Conservation (phyloP, 768 basidiomycete species). For the Serendipita indica region DNA sequence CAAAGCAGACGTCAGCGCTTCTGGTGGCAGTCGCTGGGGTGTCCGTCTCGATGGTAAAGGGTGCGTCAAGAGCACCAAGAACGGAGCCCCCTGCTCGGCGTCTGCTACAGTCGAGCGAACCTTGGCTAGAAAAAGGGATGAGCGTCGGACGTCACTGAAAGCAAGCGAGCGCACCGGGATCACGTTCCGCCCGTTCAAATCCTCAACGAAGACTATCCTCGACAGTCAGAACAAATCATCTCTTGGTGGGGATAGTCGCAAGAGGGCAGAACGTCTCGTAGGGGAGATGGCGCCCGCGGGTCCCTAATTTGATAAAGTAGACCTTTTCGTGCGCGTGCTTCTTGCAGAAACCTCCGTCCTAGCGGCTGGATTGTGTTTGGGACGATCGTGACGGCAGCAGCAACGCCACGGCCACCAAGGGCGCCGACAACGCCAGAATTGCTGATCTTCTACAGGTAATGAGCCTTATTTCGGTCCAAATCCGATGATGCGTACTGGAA, state of each 20-base stretch:
- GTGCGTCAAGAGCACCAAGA: conserved; percentile 44
- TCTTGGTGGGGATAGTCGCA: conserved; percentile 71
- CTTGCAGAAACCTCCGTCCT: conserved; percentile 56
- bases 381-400: conserved; percentile 22
- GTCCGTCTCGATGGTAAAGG: conserved; percentile 27
- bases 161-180: conserved; percentile 31
- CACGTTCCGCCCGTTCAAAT: conserved; percentile 76
- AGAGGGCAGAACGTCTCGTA: conserved; percentile 75
- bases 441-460: conserved; percentile 35
- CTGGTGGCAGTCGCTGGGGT: conserved; percentile 17
- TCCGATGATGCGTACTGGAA: conserved; percentile 26
- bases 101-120: conserved; percentile 68
- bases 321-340: conserved; percentile 63
- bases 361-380: conserved; percentile 13
- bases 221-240: conserved; percentile 37
- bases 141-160: neutral
- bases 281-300: conserved; percentile 77
- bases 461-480: conserved; percentile 16
- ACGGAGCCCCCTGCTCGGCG: conserved; percentile 32
- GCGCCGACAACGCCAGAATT: conserved; percentile 82
- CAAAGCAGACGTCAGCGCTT: conserved; percentile 15
- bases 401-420: conserved; percentile 74
- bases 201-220: conserved; percentile 59
- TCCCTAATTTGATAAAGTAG: conserved; percentile 73
- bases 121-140: conserved; percentile 27